Evolutionary conservation across 225 moss, liverwort and hornwort species (phyloP).

Genomic region (Polytrichum formosum): DNA sequence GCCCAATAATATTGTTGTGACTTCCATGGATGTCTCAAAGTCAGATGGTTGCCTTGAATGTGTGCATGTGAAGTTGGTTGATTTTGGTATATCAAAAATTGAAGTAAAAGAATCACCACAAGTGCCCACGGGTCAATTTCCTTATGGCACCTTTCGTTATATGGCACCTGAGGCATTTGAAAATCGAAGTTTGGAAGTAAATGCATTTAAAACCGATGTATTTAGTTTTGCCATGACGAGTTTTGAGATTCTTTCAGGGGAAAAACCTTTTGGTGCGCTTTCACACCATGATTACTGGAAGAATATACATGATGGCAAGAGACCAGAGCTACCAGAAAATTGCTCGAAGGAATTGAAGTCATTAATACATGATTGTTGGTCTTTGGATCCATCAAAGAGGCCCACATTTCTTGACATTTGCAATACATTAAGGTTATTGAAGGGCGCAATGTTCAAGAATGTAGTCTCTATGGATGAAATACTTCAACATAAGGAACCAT

Average conservation of each 20-base stretch:
- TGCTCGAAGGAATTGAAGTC: neutral
- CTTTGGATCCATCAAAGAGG: neutral
- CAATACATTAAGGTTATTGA: neutral
- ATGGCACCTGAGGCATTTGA: constrained; percentile 1
- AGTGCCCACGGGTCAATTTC: neutral
- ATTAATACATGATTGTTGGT: neutral
- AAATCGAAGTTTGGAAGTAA: neutral
- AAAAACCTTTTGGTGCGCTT: neutral
- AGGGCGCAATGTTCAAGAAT: neutral
- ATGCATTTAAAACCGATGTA: neutral
- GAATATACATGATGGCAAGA: neutral
- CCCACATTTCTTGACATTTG: constrained; percentile 1
- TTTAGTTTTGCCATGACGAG: neutral
- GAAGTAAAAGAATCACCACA: neutral
- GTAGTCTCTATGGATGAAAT: neutral
- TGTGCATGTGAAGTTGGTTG: constrained; percentile 1
- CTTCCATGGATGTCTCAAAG: neutral
- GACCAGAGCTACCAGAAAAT: neutral
- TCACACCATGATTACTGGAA: neutral
- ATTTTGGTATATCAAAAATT: constrained; percentile 6
- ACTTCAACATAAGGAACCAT: neutral
- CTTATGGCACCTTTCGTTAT: neutral
- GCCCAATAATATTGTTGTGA: constrained; percentile 1
- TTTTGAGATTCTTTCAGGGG: neutral
- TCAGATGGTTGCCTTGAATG: neutral